These are phyloP conservation scores for Rosa hybrid DNA, from an alignment of 331 rosid genomes.

Conservation along the genomic window DNA sequence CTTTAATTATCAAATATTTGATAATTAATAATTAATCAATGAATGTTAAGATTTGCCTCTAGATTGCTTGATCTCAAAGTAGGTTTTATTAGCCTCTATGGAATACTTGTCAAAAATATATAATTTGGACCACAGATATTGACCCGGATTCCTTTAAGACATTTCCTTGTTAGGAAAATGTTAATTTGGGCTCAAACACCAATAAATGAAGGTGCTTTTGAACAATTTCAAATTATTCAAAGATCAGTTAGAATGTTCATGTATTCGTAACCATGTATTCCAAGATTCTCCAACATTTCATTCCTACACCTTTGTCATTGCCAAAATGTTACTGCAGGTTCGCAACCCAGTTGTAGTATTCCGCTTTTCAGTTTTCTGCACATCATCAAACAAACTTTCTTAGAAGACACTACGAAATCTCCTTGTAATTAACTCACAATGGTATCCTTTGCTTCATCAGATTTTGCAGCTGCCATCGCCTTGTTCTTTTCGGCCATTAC, in stretches of 20 bases:
- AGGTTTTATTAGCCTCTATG: too few relatives aligned
- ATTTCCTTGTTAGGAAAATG: too few relatives aligned
- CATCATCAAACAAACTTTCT: conserved; percentile 20
- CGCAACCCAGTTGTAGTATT: conserved; percentile 90
- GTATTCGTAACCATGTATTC: conserved; percentile 11
- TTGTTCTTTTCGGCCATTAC: conserved; percentile 93
- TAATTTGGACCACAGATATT: too few relatives aligned
- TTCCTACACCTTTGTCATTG: conserved; percentile 74
- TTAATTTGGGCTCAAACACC: conserved; percentile 24
- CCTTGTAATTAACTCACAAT: conserved; percentile 56
- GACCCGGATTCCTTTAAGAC: too few relatives aligned
- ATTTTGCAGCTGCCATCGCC: conserved; percentile 90
- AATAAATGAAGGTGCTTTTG: conserved; percentile 75
- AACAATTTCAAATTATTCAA: conserved; percentile 50
- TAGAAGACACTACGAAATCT: conserved; percentile 22
- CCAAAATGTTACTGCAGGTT: conserved; percentile 82
- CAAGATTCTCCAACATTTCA: neutral
- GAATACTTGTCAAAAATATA: too few relatives aligned
- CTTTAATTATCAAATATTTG: too few relatives aligned
- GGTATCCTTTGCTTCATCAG: conserved; percentile 80
- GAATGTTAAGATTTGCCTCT: too few relatives aligned
- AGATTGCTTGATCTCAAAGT: too few relatives aligned
- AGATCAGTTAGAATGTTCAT: conserved; percentile 14
- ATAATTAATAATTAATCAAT: too few relatives aligned
- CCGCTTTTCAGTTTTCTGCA: conserved; percentile 88